Evolutionary conservation across 2,329 filamentous ascomycete species (phyloP).

Genomic region (Sporothrix pallida): DNA sequence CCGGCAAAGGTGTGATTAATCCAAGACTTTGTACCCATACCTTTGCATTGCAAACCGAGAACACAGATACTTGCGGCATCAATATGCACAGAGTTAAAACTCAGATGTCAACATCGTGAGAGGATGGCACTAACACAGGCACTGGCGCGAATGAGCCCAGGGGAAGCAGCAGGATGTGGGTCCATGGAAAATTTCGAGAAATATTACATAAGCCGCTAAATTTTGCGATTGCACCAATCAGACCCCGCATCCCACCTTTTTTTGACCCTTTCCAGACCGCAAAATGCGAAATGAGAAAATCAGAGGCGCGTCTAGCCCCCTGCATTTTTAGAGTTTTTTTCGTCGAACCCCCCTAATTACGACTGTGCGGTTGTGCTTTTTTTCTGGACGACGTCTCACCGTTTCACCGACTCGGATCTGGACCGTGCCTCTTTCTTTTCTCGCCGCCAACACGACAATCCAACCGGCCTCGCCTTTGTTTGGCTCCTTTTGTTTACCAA

Average conservation of each 20-base stretch:
- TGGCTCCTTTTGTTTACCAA: no score
- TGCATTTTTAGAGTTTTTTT: slow-evolving; percentile 25
- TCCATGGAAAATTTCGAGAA: slow-evolving; percentile 23
- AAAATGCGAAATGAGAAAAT: no score
- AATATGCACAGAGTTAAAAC: no score
- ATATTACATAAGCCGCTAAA: slow-evolving; percentile 1
- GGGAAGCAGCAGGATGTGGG: neutral
- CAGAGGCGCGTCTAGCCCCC: slow-evolving; percentile 23
- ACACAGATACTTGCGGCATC: no score
- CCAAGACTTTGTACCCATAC: no score
- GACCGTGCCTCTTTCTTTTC: neutral
- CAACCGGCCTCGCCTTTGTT: no score
- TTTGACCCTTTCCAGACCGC: neutral
- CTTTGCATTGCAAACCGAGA: no score
- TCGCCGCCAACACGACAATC: neutral
- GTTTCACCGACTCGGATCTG: slow-evolving; percentile 13
- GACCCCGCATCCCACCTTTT: neutral
- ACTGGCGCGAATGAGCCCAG: neutral
- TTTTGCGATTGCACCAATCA: slow-evolving; percentile 7
- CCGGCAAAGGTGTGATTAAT: no score
- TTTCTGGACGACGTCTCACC: neutral
- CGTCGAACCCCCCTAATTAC: neutral
- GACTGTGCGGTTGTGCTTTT: neutral
- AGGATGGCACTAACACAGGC: no score
- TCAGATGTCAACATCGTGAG: no score